Evolutionary conservation across 2,329 filamentous ascomycete genomes (phyloP).

Genomic region (Scortechinia acanthostroma): DNA sequence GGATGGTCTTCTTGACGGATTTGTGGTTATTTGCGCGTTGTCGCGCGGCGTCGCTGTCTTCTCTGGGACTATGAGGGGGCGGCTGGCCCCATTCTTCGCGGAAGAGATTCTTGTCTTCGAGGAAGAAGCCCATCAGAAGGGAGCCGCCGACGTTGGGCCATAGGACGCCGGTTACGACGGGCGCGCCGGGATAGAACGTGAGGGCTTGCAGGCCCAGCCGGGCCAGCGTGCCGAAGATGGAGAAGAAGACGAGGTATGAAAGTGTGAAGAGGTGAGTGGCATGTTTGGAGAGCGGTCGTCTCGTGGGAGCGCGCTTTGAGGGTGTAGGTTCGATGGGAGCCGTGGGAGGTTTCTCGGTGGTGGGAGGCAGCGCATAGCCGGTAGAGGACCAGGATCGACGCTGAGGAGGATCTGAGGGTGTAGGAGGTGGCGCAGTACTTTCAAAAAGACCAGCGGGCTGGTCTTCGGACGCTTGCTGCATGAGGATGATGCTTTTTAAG

Average conservation of each 20-base stretch:
- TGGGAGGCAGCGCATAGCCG: no score
- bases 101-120: slow-evolving; percentile 47
- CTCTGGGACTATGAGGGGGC: no score
- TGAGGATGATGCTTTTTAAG: no score
- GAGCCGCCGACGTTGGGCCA: slow-evolving; percentile 55
- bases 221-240: slow-evolving; percentile 49
- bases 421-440: neutral
- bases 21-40: neutral
- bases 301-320: no score
- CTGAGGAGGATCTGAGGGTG: neutral
- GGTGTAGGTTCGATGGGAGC: no score
- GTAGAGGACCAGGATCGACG: no score
- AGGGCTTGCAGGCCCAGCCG: slow-evolving; percentile 50
- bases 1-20: slow-evolving; percentile 34
- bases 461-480: no score
- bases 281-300: slow-evolving; percentile 13
- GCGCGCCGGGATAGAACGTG: slow-evolving; percentile 49
- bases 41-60: slow-evolving; percentile 4
- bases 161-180: slow-evolving; percentile 41
- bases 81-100: slow-evolving; percentile 34
- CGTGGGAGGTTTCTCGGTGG: no score
- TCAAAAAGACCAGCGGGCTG: no score
- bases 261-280: slow-evolving; percentile 34
- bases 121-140: slow-evolving; percentile 51
- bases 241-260: slow-evolving; percentile 52